phyloP scores from a whole-genome alignment of 2,329 filamentous ascomycete species.

The Nigrograna mackinnonii region DNA sequence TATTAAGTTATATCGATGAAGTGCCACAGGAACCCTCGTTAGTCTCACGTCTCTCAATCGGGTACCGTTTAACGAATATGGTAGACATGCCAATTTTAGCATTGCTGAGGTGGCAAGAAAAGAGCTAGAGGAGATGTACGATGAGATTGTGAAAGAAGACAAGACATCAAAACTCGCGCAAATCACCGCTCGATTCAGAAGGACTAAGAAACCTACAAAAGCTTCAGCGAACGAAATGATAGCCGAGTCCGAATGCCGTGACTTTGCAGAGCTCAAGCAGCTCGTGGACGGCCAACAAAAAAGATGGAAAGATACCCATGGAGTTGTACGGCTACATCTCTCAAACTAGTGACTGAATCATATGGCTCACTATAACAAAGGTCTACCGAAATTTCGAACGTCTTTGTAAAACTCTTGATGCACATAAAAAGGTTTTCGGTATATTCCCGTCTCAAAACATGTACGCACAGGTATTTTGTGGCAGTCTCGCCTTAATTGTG shows the following conservation, averaged over 20 bases:
- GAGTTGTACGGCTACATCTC: constrained; percentile 2
- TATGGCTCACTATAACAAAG: too few relatives aligned
- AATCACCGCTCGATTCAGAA: background rate
- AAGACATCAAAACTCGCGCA: constrained; percentile 2
- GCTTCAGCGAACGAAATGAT: constrained; percentile 2
- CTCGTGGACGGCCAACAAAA: constrained; percentile 1
- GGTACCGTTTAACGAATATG: background rate
- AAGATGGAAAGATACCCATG: constrained; percentile 1
- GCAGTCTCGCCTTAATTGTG: constrained; percentile 3
- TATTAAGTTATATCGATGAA: constrained; percentile 1
- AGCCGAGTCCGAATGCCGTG: background rate
- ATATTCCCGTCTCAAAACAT: constrained; percentile 11
- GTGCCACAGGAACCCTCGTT: constrained; percentile 1
- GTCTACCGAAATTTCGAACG: constrained; percentile 1
- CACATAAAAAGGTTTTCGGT: constrained; percentile 7
- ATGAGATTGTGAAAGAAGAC: constrained; percentile 2
- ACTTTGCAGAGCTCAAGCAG: constrained; percentile 1
- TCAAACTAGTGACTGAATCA: too few relatives aligned
- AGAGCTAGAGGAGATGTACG: background rate
- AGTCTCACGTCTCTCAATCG: background rate
- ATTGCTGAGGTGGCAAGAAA: constrained; percentile 2
- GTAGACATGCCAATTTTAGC: constrained; percentile 1
- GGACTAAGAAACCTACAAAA: constrained; percentile 1
- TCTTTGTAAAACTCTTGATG: constrained; percentile 8
- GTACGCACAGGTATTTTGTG: constrained; percentile 11